Percentiles rank a stretch among this genome's conserved stretches.
phyloP scores from a whole-genome alignment of 2,329 filamentous ascomycete species.

The Aspergillus neoniger region DNA sequence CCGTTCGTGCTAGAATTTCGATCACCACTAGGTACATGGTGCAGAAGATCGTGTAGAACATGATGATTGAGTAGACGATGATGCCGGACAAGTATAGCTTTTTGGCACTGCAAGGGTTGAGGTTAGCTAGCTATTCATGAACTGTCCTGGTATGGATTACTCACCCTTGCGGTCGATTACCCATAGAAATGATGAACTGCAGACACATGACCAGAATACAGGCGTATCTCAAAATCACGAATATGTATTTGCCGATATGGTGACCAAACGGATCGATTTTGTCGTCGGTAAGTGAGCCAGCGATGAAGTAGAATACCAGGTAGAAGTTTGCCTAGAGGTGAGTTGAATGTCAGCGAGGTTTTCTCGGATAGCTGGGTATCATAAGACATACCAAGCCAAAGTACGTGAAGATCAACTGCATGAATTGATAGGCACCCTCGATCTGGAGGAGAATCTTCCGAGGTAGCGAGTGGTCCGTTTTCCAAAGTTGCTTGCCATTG shows the following conservation, averaged over 20 bases:
- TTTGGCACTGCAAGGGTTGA: slow-evolving; percentile 58
- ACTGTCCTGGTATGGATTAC: slow-evolving; percentile 16
- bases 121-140: slow-evolving; percentile 11
- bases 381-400: slow-evolving; percentile 69
- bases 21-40: slow-evolving; percentile 83
- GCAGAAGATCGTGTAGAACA: slow-evolving; percentile 92
- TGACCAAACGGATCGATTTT: slow-evolving; percentile 89
- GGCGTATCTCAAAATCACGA: slow-evolving; percentile 79
- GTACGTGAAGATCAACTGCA: slow-evolving; percentile 92
- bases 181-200: slow-evolving; percentile 95
- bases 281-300: slow-evolving; percentile 79
- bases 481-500: slow-evolving; percentile 91
- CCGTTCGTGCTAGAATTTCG: slow-evolving; percentile 64
- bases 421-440: slow-evolving; percentile 92
- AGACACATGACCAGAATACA: slow-evolving; percentile 86
- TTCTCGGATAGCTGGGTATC: not conserved
- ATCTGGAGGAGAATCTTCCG: slow-evolving; percentile 91
- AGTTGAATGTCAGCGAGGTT: slow-evolving; percentile 15
- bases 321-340: slow-evolving; percentile 81
- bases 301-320: slow-evolving; percentile 97
- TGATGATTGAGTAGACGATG: slow-evolving; percentile 89
- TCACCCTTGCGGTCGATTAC: slow-evolving; percentile 88
- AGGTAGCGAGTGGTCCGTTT: slow-evolving; percentile 83
- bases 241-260: slow-evolving; percentile 79
- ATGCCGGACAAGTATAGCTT: slow-evolving; percentile 86